Conservation (phyloP, 257 asterid species). For the Nicotiana knightiana region DNA sequence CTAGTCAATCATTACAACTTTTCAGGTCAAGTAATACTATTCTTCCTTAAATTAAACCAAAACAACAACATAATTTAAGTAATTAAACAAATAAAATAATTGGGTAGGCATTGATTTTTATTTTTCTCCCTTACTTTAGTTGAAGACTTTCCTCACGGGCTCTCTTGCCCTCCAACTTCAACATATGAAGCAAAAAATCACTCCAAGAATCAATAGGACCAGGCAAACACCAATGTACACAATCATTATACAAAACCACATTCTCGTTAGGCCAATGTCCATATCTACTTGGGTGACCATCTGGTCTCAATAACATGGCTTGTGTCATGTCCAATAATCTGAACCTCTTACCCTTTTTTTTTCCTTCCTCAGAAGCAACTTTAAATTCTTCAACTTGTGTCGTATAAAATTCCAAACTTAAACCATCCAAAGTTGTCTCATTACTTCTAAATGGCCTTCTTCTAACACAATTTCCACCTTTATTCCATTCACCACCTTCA, state of each 20-base stretch:
- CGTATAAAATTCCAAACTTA: conserved; percentile 27
- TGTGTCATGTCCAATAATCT: conserved; percentile 27
- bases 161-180: conserved; percentile 42
- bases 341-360: conserved; percentile 11
- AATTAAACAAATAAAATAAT: neutral
- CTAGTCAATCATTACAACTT: too few relatives aligned
- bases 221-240: conserved; percentile 45
- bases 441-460: conserved; percentile 23
- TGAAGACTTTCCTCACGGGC: conserved; percentile 23
- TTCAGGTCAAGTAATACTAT: neutral
- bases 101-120: neutral
- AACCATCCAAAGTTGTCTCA: conserved; percentile 24
- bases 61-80: neutral
- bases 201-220: conserved; percentile 78
- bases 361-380: conserved; percentile 19
- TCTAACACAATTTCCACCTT: conserved; percentile 27
- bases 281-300: conserved; percentile 35
- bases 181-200: conserved; percentile 42
- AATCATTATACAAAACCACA: conserved; percentile 33
- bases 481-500: conserved; percentile 31
- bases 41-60: neutral
- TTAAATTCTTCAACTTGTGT: conserved; percentile 29
- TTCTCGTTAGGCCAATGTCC: conserved; percentile 32
- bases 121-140: neutral
- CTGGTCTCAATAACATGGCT: conserved; percentile 33